Evolutionary conservation across 2,329 filamentous ascomycete species (phyloP).

Genomic region (Arthrobotrys iridis): DNA sequence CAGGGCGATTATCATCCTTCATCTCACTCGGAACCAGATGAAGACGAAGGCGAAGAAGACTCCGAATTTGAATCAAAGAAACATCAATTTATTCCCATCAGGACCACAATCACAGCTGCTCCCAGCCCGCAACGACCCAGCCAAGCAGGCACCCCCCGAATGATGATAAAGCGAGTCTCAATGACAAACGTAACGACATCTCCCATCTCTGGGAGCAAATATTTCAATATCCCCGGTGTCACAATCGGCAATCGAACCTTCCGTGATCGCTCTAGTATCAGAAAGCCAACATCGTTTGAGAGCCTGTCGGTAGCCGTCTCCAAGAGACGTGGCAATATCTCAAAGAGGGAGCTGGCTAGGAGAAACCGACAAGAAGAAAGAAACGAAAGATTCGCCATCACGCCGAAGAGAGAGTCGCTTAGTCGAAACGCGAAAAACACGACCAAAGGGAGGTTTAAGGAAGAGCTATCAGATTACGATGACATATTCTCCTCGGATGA

Average conservation of each 20-base stretch:
- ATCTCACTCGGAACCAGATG: constrained; percentile 35
- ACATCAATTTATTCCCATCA: constrained; percentile 32
- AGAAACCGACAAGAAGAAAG: constrained; percentile 6
- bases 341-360: constrained; percentile 27
- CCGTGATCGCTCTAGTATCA: constrained; percentile 44
- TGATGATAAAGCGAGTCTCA: constrained; percentile 52
- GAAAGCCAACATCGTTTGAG: constrained; percentile 28
- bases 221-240: constrained; percentile 30
- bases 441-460: constrained; percentile 39
- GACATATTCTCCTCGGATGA: constrained; percentile 46
- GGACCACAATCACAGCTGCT: constrained; percentile 30
- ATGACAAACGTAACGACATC: constrained; percentile 53
- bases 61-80: constrained; percentile 20
- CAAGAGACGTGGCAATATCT: constrained; percentile 31
- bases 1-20: constrained; percentile 37
- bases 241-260: constrained; percentile 47
- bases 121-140: constrained; percentile 2
- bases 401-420: constrained; percentile 48
- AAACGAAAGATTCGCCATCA: constrained; percentile 19
- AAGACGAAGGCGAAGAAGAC: background rate
- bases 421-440: constrained; percentile 46
- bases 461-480: constrained; percentile 44
- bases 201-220: constrained; percentile 40
- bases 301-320: constrained; percentile 21
- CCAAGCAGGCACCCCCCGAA: constrained; percentile 37